Conservation (phyloP, 2,329 filamentous ascomycete species). For the Diaporthe australafricana region DNA sequence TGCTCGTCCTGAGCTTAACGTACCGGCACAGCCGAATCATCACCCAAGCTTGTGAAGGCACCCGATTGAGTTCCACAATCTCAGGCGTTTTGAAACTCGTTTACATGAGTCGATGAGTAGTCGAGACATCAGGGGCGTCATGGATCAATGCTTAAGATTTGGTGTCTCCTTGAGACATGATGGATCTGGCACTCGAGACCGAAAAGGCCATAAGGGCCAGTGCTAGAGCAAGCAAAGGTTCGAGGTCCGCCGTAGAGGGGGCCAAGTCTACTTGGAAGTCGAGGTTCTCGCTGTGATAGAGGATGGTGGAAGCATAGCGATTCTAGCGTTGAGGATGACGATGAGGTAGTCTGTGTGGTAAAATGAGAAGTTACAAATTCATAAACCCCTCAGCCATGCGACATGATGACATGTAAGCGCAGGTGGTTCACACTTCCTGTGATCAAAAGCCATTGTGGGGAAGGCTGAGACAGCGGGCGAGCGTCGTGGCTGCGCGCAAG, state of each 20-base stretch:
- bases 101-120: not conserved
- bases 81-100: not conserved
- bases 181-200: not conserved
- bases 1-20: not conserved
- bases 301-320: constrained; percentile 11
- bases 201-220: not conserved
- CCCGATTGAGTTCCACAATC: not conserved
- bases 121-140: not conserved
- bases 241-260: not conserved
- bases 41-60: not conserved
- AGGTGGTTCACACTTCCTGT: not conserved
- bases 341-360: not conserved
- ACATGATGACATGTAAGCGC: not conserved
- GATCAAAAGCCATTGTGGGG: no score
- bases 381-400: not conserved
- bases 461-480: not conserved
- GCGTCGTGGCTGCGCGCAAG: not conserved
- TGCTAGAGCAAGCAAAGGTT: not conserved
- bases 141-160: not conserved
- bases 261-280: not conserved
- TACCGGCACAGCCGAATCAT: not conserved
- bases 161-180: not conserved
- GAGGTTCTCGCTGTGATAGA: not conserved
- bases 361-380: not conserved
- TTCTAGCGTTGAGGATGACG: not conserved